Evolutionary conservation across 2,329 filamentous ascomycete genomes (phyloP).

Genomic region (Exophiala sp.): DNA sequence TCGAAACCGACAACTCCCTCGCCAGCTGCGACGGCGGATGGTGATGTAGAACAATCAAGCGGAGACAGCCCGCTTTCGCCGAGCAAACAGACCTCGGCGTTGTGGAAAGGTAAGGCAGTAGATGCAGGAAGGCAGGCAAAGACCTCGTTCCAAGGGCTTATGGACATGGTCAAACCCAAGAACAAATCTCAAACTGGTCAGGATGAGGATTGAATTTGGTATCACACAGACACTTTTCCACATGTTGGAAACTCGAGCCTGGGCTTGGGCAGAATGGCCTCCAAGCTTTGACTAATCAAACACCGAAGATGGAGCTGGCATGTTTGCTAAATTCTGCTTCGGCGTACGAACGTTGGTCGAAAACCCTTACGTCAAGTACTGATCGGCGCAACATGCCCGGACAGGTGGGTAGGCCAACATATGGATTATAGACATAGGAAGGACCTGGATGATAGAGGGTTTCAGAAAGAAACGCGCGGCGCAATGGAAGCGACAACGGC

Average conservation of each 20-base stretch:
- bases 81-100: conserved; percentile 6
- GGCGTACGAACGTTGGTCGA: not conserved
- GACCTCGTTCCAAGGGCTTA: conserved; percentile 24
- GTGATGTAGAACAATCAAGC: conserved; percentile 16
- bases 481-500: no score
- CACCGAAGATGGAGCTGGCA: not conserved
- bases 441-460: not conserved
- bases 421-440: not conserved
- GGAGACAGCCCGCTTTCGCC: conserved; percentile 12
- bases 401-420: not conserved
- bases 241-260: not conserved
- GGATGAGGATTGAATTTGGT: conserved; percentile 13
- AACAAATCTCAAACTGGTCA: conserved; percentile 21
- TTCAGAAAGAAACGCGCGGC: no score
- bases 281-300: no score
- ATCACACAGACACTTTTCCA: not conserved
- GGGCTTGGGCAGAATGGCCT: not conserved
- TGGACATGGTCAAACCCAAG: conserved; percentile 25
- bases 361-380: no score
- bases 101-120: conserved; percentile 27
- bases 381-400: no score
- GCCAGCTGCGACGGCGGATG: conserved; percentile 2
- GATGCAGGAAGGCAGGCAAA: conserved; percentile 28
- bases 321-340: not conserved
- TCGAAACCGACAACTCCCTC: conserved; percentile 8